Evolutionary conservation across 257 asterid species (phyloP), one percentile per base, ranked within the genome.

Genomic region (Misopates orontium): DNA sequence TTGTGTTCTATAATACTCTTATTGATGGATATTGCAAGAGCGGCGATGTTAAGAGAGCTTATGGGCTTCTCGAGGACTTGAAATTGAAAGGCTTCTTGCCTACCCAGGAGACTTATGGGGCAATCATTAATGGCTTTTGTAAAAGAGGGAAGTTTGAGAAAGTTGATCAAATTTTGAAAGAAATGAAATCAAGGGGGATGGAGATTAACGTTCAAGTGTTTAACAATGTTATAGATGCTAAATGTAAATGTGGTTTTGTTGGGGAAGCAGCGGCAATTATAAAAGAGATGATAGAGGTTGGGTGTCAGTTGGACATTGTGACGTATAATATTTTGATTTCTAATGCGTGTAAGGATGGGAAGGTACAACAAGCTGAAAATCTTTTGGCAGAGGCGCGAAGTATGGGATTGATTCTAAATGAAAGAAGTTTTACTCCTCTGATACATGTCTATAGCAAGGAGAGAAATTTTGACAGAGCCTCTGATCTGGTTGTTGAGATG

Each of bases 1-100:
- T 86, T 42, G 89, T 93, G 73, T 87, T 93, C 63, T 90, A 87
- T 49, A 87, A 90, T 75, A 79, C 70, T 56, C 89, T 93, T 69
- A 86, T 93, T 56, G 90, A 90, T 74, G 99, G 99, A 14, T 86
- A 83, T 73, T 80, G 95, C 76, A 87, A 75, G 85, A 81, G 67
- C 53, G 95, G 92, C 24, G 87, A 90, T 66, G 75, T 79, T 20
- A 69, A 75, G 67, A 82, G 68, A 18, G 99, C 95, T 14, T 71
- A 66, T 45, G 63, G 64, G 23, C 85, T 87, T 60, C 78, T 90
- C 45, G 71, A 69, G 62, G 84, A 88, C 72, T 76, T 93, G 88
- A 88, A 90, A 75, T 56, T n/a, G 70, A 84, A 80, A 83, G 96
- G 90, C 10, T 83, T 86, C 76, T 83, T 87, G 73, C 88, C 95